Percentiles rank a stretch among this genome's conserved stretches.
Conservation (phyloP, 352 stramenopile species). For the Globisporangium acanthophoron region DNA sequence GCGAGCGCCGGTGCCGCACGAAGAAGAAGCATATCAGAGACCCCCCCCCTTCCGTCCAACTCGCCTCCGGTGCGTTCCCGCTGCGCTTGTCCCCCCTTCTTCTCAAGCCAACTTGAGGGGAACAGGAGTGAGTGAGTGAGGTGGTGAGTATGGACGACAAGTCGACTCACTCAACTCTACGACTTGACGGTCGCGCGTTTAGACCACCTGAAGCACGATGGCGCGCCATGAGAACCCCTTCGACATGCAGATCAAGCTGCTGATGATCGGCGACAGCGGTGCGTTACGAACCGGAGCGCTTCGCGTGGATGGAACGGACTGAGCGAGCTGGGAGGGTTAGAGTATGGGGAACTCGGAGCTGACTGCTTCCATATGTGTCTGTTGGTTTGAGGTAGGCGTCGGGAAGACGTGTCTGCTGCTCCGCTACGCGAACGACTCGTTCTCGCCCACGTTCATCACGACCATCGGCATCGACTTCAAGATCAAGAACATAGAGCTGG, state of each 20-base stretch:
- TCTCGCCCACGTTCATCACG: constrained; percentile 89
- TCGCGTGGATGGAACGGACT: too few species aligned
- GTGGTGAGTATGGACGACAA: too few species aligned
- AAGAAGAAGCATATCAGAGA: neutral
- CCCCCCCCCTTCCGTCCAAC: neutral
- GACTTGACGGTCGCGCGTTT: too few species aligned
- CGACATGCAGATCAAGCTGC: constrained; percentile 97
- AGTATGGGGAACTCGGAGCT: neutral
- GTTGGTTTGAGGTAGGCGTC: constrained; percentile 41
- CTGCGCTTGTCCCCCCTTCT: neutral
- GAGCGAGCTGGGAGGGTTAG: neutral
- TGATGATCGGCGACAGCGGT: constrained; percentile 97
- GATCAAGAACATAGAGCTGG: constrained; percentile 91
- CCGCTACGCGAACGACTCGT: constrained; percentile 88
- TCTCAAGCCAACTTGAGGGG: neutral
- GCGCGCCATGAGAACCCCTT: constrained; percentile 90
- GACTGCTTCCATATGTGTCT: constrained; percentile 1
- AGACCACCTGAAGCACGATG: constrained; percentile 38
- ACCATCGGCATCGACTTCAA: constrained; percentile 91
- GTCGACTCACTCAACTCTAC: constrained; percentile 1
- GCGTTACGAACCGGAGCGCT: constrained; percentile 14
- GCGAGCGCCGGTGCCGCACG: neutral
- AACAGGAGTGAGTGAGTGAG: too few species aligned
- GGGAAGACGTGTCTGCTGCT: constrained; percentile 87
- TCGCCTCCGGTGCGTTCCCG: neutral